Evolutionary conservation across 495 filamentous ascomycete genomes (phyloP).

Genomic region (Rostrohypoxylon terebratum): DNA sequence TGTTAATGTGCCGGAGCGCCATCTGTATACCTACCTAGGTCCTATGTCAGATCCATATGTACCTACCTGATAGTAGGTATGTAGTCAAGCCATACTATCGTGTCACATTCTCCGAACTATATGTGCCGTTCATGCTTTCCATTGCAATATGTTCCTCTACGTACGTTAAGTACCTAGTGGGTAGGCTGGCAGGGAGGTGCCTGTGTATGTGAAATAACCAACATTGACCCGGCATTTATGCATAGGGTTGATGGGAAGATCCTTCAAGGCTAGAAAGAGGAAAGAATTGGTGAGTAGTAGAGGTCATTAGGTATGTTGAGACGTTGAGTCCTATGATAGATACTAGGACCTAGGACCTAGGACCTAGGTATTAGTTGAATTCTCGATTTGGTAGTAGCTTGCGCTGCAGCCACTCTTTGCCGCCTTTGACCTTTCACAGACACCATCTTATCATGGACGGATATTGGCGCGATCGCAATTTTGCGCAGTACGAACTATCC

Average conservation of each 20-base stretch:
- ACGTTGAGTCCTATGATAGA: no score
- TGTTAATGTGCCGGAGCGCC: not conserved
- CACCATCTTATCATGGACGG: not conserved
- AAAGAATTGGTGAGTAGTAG: no score
- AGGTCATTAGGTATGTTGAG: not conserved
- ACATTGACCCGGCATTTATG: not conserved
- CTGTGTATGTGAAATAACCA: slow-evolving; percentile 7
- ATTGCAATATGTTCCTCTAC: no score
- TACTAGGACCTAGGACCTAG: no score
- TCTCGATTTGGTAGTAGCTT: not conserved
- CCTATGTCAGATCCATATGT: slow-evolving; percentile 8
- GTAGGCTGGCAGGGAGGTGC: no score
- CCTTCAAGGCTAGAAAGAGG: not conserved
- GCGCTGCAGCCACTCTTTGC: not conserved
- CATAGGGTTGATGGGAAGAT: slow-evolving; percentile 10
- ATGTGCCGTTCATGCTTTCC: not conserved
- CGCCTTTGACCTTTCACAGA: not conserved
- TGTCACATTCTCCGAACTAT: not conserved
- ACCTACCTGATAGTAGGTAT: no score
- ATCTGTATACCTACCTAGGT: not conserved
- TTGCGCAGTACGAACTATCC: slow-evolving; percentile 4
- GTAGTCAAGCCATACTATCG: no score
- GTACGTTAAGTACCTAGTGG: not conserved
- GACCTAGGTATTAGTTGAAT: no score
- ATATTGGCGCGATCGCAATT: slow-evolving; percentile 20